These are phyloP conservation scores for Annulohypoxylon nitens DNA, from an alignment of 495 filamentous ascomycete genomes.

Conservation along the genomic window DNA sequence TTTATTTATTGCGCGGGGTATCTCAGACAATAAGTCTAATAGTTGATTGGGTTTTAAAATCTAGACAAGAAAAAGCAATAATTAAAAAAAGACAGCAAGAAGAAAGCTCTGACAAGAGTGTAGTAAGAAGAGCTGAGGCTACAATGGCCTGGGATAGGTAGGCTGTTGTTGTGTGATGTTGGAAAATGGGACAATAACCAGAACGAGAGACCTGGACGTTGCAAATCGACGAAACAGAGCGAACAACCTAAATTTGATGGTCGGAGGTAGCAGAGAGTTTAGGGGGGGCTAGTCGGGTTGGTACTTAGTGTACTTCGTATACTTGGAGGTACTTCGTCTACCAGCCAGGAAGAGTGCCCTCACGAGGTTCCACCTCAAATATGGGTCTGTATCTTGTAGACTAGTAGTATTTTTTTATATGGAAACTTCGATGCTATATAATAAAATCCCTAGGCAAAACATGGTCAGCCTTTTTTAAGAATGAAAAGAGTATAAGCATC, in stretches of 20 bases:
- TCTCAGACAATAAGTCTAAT: constrained; percentile 46
- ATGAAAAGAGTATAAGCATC: background rate
- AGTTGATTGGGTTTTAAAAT: constrained; percentile 36
- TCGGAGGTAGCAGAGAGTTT: constrained; percentile 36
- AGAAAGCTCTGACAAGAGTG: constrained; percentile 19
- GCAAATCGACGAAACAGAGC: constrained; percentile 44
- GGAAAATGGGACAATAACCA: constrained; percentile 30
- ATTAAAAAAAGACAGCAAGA: constrained; percentile 11
- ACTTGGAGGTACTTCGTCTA: constrained; percentile 6
- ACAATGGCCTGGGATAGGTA: constrained; percentile 20
- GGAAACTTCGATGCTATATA: background rate
- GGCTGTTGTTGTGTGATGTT: constrained; percentile 32
- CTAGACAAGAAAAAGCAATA: constrained; percentile 45
- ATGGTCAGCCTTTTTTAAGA: background rate
- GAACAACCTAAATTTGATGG: constrained; percentile 47
- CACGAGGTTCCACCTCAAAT: constrained; percentile 13
- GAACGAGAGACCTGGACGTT: constrained; percentile 31
- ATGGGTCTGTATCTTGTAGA: constrained; percentile 9
- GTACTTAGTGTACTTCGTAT: constrained; percentile 24
- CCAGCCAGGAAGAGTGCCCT: background rate
- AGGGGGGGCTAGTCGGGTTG: constrained; percentile 35
- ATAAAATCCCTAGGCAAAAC: background rate
- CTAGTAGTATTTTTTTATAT: background rate
- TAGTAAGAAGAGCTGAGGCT: constrained; percentile 35
- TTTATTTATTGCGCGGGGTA: constrained; percentile 41